Base-by-base conservation (phyloP, 306 rosid genomes). In the Oemleria cerasiformis region DNA sequence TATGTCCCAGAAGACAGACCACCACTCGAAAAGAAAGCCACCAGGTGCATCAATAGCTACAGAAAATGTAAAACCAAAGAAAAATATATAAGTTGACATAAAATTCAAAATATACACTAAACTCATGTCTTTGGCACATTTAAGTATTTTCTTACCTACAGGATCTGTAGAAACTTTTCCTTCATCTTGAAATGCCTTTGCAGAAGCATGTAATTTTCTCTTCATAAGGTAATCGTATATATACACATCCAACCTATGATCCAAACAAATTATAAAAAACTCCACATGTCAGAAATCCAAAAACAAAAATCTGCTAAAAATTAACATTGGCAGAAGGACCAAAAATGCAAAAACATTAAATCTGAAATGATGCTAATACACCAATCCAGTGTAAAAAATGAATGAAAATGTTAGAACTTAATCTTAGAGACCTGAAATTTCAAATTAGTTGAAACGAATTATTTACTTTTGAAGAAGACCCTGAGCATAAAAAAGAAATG, bases 21-120 rank as follows among this genome's bases (percentile, higher is more conserved):
- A 92, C 96, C 98, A 92, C 67, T 92, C 98, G 5, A 82, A 81
- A 77, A 92, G 96, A 86, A 90, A 92, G 62, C 92, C 91, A 42
- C 78, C 70, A 21, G 96, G 96, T 21, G 90, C 92, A 45, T 81
- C 91, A 57, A 85, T 85, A 79, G 83, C 98, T 92, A 77, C 42
- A 51, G 62, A 54, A 83, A 53, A 74, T 19, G 17, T 41, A 65
- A 50, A 42, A 45, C 44, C 74, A 59, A 73, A 73, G 57, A 59
- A 79, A n/a, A 65, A 34, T 63, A 59, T 34, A 70, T 9, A 57
- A 74, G 43, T 16, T 54, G 53, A 15, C 8, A 55, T 7, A 61
- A 15, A 70, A 63, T 39, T 70, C 44, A 19, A 45, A 40, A 42
- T 14, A 54, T 57, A 36, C 40, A 44, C 7, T 67, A 64, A 73